Conservation (phyloP, 2,329 filamentous ascomycete genomes). For the Claviceps sp. region DNA sequence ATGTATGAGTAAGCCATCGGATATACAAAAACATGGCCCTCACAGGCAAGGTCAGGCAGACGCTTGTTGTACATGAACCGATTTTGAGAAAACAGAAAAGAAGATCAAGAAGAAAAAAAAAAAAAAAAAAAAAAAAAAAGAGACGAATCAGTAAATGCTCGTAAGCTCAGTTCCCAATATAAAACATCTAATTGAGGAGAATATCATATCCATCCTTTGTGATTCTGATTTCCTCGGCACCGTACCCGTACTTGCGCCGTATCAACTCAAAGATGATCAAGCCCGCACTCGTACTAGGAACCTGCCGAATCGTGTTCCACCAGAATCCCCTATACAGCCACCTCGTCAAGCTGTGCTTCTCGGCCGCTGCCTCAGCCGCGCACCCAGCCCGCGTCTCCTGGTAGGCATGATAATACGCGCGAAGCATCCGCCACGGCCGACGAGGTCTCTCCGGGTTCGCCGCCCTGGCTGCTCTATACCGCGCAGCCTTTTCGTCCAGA, state of each 20-base stretch:
- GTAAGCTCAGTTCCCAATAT: no score
- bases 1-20: neutral
- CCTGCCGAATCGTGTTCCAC: constrained; percentile 58
- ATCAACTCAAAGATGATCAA: constrained; percentile 70
- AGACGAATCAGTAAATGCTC: no score
- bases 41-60: neutral
- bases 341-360: constrained; percentile 40
- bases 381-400: constrained; percentile 53
- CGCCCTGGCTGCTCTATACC: constrained; percentile 23
- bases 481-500: constrained; percentile 47
- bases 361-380: constrained; percentile 37
- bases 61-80: neutral
- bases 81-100: neutral
- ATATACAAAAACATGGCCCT: neutral
- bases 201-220: constrained; percentile 60
- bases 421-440: constrained; percentile 39
- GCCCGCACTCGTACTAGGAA: constrained; percentile 63
- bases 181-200: constrained; percentile 29
- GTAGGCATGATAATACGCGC: constrained; percentile 59
- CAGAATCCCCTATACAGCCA: constrained; percentile 64
- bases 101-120: neutral
- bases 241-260: constrained; percentile 55
- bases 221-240: constrained; percentile 49
- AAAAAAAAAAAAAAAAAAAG: neutral
- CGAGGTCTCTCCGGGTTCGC: constrained; percentile 19